Conservation (phyloP, 495 filamentous ascomycete species). For the Staphylotrichum longicolle region DNA sequence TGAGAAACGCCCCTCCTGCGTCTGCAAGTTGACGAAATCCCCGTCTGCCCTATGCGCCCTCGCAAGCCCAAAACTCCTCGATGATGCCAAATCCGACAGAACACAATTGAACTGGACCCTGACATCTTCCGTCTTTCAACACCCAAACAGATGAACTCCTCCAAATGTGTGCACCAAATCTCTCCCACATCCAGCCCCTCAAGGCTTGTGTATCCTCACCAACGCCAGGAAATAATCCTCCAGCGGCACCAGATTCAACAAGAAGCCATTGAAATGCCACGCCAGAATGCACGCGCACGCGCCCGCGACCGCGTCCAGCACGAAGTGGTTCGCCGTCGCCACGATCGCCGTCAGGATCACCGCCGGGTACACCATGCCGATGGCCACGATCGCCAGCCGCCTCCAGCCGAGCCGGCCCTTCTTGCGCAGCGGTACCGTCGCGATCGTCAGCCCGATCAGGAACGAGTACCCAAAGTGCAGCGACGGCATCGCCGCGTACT, state of each 20-base stretch:
- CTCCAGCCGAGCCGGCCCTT: conserved; percentile 30
- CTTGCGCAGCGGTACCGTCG: conserved; percentile 36
- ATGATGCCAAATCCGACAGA: too few relatives aligned
- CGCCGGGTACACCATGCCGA: conserved; percentile 63
- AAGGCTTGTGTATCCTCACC: conserved; percentile 35
- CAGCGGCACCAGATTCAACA: conserved; percentile 33
- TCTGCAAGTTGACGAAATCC: too few relatives aligned
- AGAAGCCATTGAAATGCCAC: conserved; percentile 30
- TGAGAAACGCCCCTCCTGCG: too few relatives aligned
- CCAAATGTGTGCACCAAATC: background rate
- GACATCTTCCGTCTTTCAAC: too few relatives aligned
- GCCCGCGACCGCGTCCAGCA: conserved; percentile 69
- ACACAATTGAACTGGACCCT: too few relatives aligned
- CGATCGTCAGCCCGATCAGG: conserved; percentile 68
- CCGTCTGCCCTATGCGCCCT: too few relatives aligned
- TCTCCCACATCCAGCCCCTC: background rate
- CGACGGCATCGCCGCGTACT: conserved; percentile 70
- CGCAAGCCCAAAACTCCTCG: too few relatives aligned
- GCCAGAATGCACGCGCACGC: conserved; percentile 37
- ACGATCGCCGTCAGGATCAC: conserved; percentile 66
- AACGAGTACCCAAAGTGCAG: conserved; percentile 80
- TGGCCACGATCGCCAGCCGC: conserved; percentile 38
- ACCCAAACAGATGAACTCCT: background rate
- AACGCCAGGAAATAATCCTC: conserved; percentile 34
- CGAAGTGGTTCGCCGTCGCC: conserved; percentile 71